phyloP scores from a whole-genome alignment of 257 asterid genomes.

The Buddleja alternifolia region DNA sequence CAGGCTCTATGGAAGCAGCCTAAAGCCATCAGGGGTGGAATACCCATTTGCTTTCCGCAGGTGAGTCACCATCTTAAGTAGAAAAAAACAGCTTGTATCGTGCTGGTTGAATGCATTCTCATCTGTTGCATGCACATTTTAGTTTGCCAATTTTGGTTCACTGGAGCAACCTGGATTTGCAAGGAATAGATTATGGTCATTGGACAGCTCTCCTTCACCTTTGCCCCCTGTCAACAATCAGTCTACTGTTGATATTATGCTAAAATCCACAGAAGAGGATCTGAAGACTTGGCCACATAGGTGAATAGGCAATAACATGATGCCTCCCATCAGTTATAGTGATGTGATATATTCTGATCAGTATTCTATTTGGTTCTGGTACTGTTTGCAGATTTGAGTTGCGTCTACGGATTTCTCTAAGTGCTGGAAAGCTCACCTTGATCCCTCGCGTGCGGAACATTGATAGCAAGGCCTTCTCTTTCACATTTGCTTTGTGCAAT shows the following conservation, averaged over 20 bases:
- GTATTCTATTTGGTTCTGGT: slow-evolving; percentile 31
- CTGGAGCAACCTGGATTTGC: slow-evolving; percentile 84
- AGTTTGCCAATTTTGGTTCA: slow-evolving; percentile 70
- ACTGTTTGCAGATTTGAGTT: slow-evolving; percentile 70
- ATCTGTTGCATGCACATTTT: slow-evolving; percentile 28
- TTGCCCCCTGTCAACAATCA: slow-evolving; percentile 59
- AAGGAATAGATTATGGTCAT: slow-evolving; percentile 72
- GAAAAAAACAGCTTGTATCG: slow-evolving; percentile 4
- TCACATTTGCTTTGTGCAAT: slow-evolving; percentile 71
- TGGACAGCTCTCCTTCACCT: slow-evolving; percentile 76
- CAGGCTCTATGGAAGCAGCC: slow-evolving; percentile 64
- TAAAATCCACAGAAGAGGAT: slow-evolving; percentile 84
- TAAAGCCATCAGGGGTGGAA: slow-evolving; percentile 70
- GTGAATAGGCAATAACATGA: slow-evolving; percentile 38
- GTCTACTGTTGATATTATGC: slow-evolving; percentile 71
- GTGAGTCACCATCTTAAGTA: slow-evolving; percentile 39
- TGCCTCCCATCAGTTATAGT: not conserved
- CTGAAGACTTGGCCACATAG: slow-evolving; percentile 81
- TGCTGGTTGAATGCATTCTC: slow-evolving; percentile 26
- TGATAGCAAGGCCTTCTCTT: slow-evolving; percentile 74
- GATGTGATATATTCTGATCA: slow-evolving; percentile 15
- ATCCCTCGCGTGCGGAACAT: slow-evolving; percentile 76
- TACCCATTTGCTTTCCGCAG: slow-evolving; percentile 75
- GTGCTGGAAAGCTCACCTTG: slow-evolving; percentile 67
- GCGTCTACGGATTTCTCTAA: slow-evolving; percentile 68